Base-by-base conservation (phyloP, 129 eudicot species). In the Erigeron canadensis region DNA sequence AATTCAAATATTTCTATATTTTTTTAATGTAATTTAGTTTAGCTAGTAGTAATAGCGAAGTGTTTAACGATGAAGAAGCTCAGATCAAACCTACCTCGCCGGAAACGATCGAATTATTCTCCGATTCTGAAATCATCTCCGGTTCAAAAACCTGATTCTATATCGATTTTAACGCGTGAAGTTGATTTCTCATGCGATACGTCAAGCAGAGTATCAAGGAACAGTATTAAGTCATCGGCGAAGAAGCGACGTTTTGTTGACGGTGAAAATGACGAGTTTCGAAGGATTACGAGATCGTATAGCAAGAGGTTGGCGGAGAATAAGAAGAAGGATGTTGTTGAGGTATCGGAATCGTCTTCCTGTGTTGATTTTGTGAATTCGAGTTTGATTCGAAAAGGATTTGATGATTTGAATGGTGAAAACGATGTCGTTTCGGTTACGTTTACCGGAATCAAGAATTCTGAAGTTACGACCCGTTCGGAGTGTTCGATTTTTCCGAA, bases 41-140 rank as follows among this genome's bases (percentile, higher is more conserved):
- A 28, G 34, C 34, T 28, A 28, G 34, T 28, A 28, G 3, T 28
- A 28, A 28, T 0, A 28, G 34, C 3, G 3, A 28, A 53, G 58
- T 17, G 23, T 53, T 53, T 10, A 53, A 63, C 51, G 69, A 74
- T 55, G 81, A 89, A 82, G 83, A 85, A 85, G 87, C 72, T 88
- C 82, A 88, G 98, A 17, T 88, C 98, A 53, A 76, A 74, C 53
- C 81, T 89, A 40, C 88, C 86, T 69, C 98, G 91, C 70, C 94
- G 89, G 62, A 78, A 69, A 22, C 89, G 98, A 2, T 16, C 77
- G 6, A 77, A 65, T 4, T 65, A 80, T 76, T 81, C 98, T 18
- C 96, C 96, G 15, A 53, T 89, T 28, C 69, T 87, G 19, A 39
- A 28, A 58, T 23, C 73, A 3, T 37, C 59, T 8, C 65, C 59